Base-by-base conservation (phyloP, 2,329 filamentous ascomycete species). In the Zymoseptoria brevis region DNA sequence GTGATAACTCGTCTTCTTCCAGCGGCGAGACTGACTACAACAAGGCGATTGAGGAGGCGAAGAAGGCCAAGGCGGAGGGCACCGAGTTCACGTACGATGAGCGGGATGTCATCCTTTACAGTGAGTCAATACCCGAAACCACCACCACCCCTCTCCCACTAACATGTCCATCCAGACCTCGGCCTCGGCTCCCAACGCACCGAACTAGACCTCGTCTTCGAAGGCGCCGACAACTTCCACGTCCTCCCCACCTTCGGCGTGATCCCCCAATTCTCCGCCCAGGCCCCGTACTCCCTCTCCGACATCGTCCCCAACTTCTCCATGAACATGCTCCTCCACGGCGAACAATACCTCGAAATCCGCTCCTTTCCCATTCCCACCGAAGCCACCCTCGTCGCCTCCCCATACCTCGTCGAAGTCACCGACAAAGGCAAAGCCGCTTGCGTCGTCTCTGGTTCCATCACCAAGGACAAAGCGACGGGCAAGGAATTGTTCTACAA, bases 291-390 rank as follows among this genome's bases (percentile, higher is more conserved):
- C 80, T 85, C 81, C 75, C 82, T 94, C 69, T 84, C 86, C 71
- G 85, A 92, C 59, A 83, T 99, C 62, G 88, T 97, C 26, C 91
- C 92, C 74, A 96, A 97, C 81, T 99, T 96, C 81, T 90, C 85
- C 45, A 93, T 92, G 62, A 96, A 96, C 90, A 96, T 96, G 91
- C 85, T 99, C 55, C 87, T 99, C 22, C 94, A 99, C 79, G 94
- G 94, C 72, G 94, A 99, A 81, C 94, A 99, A 76, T 99, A 92
- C 78, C 89, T 99, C 64, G 94, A 99, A 77, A 83, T 99, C 71
- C 86, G 87, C 73, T 90, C 93, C 75, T 95, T 86, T 79, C 94
- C 94, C 49, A 88, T 97, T 69, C 93, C 93, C 41, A 96, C 92
- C 30, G 83, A 86, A 57, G 91, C 83, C 55, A 87, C 85, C 59